Evolutionary conservation across 176 grass and related monocot genomes (phyloP).

Genomic region (Musa acuminata): DNA sequence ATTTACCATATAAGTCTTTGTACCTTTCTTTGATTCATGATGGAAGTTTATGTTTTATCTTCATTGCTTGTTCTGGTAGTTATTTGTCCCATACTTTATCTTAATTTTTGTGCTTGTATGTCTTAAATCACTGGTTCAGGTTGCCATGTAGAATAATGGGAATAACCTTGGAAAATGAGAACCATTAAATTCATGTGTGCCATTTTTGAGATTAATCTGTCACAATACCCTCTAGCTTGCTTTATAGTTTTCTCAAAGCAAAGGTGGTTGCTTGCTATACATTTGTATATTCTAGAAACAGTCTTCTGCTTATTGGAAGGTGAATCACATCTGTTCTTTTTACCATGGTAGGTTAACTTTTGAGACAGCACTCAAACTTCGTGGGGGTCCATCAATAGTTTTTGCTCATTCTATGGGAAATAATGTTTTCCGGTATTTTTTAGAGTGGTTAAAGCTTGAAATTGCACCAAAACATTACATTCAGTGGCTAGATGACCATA

Average conservation of each 20-base stretch:
- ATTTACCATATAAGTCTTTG: too few species aligned
- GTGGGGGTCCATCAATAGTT: conserved; percentile 84
- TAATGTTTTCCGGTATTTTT: conserved; percentile 91
- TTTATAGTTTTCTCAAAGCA: neutral
- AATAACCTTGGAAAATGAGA: too few species aligned
- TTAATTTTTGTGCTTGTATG: too few species aligned
- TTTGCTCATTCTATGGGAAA: conserved; percentile 99
- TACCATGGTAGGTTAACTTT: conserved; percentile 66
- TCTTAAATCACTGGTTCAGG: too few species aligned
- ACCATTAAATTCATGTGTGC: too few species aligned
- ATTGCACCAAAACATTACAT: conserved; percentile 84
- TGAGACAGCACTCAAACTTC: conserved; percentile 79
- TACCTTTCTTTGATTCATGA: too few species aligned
- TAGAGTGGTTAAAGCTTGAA: conserved; percentile 97
- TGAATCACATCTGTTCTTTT: conserved; percentile 8
- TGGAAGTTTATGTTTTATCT: too few species aligned
- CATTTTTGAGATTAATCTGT: neutral
- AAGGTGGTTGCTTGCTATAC: neutral
- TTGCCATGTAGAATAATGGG: too few species aligned
- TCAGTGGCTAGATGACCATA: conserved; percentile 80
- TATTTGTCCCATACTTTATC: neutral
- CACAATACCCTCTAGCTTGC: neutral
- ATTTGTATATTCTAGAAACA: neutral
- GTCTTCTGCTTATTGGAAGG: neutral
- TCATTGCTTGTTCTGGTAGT: too few species aligned